phyloP scores from a whole-genome alignment of 2,329 filamentous ascomycete genomes.

The Trichothecium sympodiale region DNA sequence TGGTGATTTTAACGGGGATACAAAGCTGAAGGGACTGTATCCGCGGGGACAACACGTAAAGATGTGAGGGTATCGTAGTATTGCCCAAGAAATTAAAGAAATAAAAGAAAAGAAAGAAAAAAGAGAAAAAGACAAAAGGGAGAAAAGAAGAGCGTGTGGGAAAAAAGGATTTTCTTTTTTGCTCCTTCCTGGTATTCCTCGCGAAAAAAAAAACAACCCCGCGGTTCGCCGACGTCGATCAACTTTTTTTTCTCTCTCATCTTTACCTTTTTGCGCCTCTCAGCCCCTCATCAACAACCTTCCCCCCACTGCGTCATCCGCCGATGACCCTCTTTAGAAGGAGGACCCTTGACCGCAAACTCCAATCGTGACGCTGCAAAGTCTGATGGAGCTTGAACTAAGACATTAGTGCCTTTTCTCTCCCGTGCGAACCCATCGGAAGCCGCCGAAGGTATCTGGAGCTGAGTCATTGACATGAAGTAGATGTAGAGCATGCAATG shows the following conservation, averaged over 20 bases:
- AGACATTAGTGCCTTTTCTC: no score
- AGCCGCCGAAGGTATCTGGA: not conserved
- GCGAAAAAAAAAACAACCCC: no score
- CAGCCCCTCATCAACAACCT: no score
- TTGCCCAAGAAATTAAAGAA: slow-evolving; percentile 10
- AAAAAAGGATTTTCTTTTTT: not conserved
- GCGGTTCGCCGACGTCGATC: no score
- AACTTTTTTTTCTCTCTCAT: no score
- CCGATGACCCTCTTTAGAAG: no score
- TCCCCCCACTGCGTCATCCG: no score
- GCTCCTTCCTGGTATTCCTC: not conserved
- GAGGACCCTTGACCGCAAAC: no score
- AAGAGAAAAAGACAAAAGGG: slow-evolving; percentile 7
- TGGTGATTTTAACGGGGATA: slow-evolving; percentile 6
- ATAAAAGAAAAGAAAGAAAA: slow-evolving; percentile 6
- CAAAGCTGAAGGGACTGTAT: not conserved
- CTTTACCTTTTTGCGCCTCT: no score
- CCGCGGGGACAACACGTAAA: not conserved
- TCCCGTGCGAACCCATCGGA: no score
- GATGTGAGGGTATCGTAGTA: not conserved
- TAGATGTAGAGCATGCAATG: no score
- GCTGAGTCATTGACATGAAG: no score
- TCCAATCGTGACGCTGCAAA: not conserved
- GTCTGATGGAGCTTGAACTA: not conserved
- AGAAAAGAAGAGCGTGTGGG: slow-evolving; percentile 2